Base-by-base conservation (phyloP, 106 monocot species). In the Xerophyta viscosa region DNA sequence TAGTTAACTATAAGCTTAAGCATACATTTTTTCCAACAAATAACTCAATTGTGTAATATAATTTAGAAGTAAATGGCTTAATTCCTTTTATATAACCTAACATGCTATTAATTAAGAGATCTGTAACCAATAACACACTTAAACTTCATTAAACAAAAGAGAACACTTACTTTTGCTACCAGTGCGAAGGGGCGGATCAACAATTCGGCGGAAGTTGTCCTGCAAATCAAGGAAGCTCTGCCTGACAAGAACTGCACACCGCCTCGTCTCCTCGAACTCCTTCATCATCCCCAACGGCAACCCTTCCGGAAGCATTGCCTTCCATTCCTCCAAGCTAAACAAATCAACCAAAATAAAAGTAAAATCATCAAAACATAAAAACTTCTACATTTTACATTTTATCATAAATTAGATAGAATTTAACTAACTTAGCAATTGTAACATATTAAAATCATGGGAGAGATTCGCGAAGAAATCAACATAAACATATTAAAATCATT, bases 181-280 rank as follows among this genome's bases (percentile, higher is more conserved):
- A 12, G 50, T 29, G 18, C 59, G 50, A 0, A 53, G 12, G 26
- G 52, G 52, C 2, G 52, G 52, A 30, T 29, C 28, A 2, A 53
- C 52, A 30, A 29, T 53, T 3, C 29, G 12, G 19, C 52, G 28
- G 28, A 53, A 98, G 60, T 98, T 98, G 57, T 98, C 89, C 41
- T 86, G 72, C 31, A 98, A 52, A 51, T 90, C 90, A 27, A 98
- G 61, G 46, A 98, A 98, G 54, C 77, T 86, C 77, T 77, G 66
- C 51, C 98, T 82, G 62, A 98, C 82, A 74, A 98, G 70, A 42
- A 98, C 80, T 3, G 86, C 98, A 7, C 82, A 83, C 25, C 98
- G 69, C 64, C 82, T 68, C 11, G 98, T 98, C 66, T 86, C 98
- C 71, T 79, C 79, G 54, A 98, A 98, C 63, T 98, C 98, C 68